These are phyloP conservation scores for Triticum dicoccoides DNA, from an alignment of 176 grass and related monocot genomes.

Conservation along the genomic window DNA sequence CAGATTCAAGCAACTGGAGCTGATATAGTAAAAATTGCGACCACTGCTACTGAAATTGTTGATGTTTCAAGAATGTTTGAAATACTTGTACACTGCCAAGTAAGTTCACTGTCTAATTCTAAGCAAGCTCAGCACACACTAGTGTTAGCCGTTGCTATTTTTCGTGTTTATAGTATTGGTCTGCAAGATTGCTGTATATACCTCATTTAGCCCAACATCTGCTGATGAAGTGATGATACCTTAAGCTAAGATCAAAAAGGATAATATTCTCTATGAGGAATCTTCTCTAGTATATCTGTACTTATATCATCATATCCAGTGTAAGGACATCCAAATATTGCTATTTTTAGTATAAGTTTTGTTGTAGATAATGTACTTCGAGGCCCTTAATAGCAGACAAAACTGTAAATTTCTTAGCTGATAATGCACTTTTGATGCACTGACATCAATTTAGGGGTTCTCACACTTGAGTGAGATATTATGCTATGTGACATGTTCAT, in stretches of 20 bases:
- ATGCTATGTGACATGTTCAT: slow-evolving; percentile 20
- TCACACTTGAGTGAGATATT: slow-evolving; percentile 4
- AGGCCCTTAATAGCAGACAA: not conserved
- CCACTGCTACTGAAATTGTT: slow-evolving; percentile 80
- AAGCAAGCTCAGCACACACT: not conserved
- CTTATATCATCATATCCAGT: not conserved
- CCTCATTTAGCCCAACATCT: not conserved
- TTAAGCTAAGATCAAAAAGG: not conserved
- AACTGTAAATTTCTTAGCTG: not conserved
- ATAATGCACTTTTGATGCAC: not conserved
- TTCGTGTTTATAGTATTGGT: not conserved
- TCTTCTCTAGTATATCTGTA: not conserved
- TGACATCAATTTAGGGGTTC: not conserved
- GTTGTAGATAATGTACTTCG: slow-evolving; percentile 6
- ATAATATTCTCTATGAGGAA: slow-evolving; percentile 9
- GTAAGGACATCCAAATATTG: not conserved
- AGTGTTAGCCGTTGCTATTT: not conserved
- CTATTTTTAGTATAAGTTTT: not conserved
- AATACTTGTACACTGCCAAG: slow-evolving; percentile 66
- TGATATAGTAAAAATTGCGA: slow-evolving; percentile 93
- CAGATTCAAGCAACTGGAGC: slow-evolving; percentile 78
- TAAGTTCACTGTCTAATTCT: slow-evolving; percentile 35
- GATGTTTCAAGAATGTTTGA: slow-evolving; percentile 90
- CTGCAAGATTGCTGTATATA: not conserved
- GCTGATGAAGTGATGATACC: not conserved